Percentiles rank a stretch among this genome's conserved stretches.
Conservation (phyloP, 345 rosid species). For the Passiflora organensis region DNA sequence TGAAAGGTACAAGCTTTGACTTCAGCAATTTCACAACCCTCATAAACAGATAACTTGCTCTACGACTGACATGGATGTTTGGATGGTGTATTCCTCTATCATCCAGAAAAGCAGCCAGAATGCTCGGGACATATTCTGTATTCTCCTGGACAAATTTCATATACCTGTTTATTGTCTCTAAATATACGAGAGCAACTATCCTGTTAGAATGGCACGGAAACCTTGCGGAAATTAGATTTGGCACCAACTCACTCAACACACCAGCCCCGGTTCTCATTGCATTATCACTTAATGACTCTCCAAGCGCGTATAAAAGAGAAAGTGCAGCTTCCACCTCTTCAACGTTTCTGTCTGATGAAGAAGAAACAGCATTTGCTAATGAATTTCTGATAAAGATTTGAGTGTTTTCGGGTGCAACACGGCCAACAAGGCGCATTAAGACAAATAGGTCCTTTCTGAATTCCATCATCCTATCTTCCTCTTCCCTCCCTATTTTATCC, state of each 20-base stretch:
- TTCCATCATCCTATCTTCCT: conserved; percentile 85
- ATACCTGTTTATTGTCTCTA: conserved; percentile 79
- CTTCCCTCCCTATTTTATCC: conserved; percentile 87
- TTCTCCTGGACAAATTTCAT: conserved; percentile 79
- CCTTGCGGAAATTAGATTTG: conserved; percentile 62
- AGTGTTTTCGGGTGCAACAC: conserved; percentile 81
- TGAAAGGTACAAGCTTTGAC: conserved; percentile 80
- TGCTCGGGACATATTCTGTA: conserved; percentile 54
- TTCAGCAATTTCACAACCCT: conserved; percentile 77
- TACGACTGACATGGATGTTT: conserved; percentile 65
- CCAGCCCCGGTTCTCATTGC: conserved; percentile 64
- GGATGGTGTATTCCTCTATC: conserved; percentile 94
- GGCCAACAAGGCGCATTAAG: conserved; percentile 69
- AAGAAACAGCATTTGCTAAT: conserved; percentile 53
- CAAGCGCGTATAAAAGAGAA: conserved; percentile 81
- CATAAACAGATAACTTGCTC: conserved; percentile 92
- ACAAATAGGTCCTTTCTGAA: conserved; percentile 80
- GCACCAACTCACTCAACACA: conserved; percentile 60
- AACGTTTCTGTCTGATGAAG: conserved; percentile 56
- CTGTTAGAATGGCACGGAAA: conserved; percentile 87
- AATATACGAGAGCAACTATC: conserved; percentile 75
- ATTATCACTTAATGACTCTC: conserved; percentile 82
- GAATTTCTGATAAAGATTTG: conserved; percentile 72
- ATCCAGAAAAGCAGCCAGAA: conserved; percentile 83
- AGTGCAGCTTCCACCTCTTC: conserved; percentile 97